Base-by-base conservation (phyloP, 2,329 filamentous ascomycete genomes). In the Cercospora sp. region DNA sequence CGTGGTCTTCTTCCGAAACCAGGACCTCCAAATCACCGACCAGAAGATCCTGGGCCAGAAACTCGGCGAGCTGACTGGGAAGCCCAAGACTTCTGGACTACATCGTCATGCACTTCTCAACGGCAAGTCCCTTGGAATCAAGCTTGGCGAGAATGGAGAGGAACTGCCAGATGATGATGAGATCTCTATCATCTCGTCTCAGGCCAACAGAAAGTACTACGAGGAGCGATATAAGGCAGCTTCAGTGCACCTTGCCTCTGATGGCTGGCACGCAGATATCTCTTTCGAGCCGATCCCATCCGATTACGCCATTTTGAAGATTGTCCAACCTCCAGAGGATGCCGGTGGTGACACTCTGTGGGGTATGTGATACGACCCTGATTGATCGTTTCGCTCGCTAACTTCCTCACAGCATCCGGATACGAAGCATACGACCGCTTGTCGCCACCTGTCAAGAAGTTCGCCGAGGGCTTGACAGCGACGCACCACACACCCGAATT, bases 351-450 rank as follows among this genome's bases (percentile, higher is more conserved):
- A 89, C 76, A 90, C 89, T 0, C 83, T 91, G 5, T 91, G 88
- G 88, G 89, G 55, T 37, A 59, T 59, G 55, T 16, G 9, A 0
- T 21, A 4, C 16, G 1, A 2, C 8, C 1, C 24, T 28, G 24
- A 8, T 55, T 30, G 24, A 0, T 55, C 3, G 49, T 16, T 28
- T 30, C n/a, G 37, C 5, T 1, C 2, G 32, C 55, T 59, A 5
- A 37, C 32, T 37, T n/a, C n/a, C 16, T 37, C 1, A 37, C 5
- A 59, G 55, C 88, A 0, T 89, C 87, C 0, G 88, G 87, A 0
- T 90, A 90, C 74, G 88, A 90, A 72, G 78, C 90, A 12, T 91
- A 89, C 73, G 88, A 91, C 73, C 84, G 87, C 30, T 81, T 91
- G 67, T 88, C 85, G 3, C 79, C 81, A 2, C 80, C 85, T 0